These are phyloP conservation scores for Lodderomyces jiufengensis DNA, from an alignment of 1,139 yeast species.

Conservation along the genomic window DNA sequence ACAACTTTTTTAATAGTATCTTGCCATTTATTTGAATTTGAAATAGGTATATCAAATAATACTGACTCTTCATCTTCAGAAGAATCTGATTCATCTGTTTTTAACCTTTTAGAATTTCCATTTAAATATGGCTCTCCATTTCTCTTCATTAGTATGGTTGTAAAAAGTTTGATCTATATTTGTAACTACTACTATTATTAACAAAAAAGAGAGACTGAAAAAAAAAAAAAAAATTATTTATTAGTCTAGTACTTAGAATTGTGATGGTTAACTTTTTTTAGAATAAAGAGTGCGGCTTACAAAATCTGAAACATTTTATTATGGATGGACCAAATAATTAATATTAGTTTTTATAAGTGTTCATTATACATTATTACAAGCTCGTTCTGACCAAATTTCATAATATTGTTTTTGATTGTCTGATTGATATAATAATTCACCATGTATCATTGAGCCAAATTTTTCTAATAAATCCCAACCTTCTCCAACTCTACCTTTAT, in stretches of 20 bases:
- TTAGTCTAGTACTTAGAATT: neutral
- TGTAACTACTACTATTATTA: too few species aligned
- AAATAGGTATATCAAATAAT: slow-evolving; percentile 15
- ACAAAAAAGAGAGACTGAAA: neutral
- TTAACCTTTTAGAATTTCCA: slow-evolving; percentile 11
- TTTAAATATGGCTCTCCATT: slow-evolving; percentile 14
- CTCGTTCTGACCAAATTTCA: slow-evolving; percentile 26
- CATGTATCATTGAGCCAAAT: slow-evolving; percentile 38
- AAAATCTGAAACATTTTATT: too few species aligned
- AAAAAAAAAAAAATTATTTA: too few species aligned
- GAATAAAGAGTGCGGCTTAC: too few species aligned
- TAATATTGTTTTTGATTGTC: slow-evolving; percentile 29
- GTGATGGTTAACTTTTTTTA: slow-evolving; percentile 3
- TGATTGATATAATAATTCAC: slow-evolving; percentile 27
- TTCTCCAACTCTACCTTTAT: slow-evolving; percentile 28
- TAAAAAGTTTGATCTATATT: neutral
- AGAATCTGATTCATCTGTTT: slow-evolving; percentile 10
- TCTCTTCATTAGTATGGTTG: slow-evolving; percentile 15
- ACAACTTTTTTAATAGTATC: slow-evolving; percentile 79
- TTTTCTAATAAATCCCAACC: slow-evolving; percentile 30
- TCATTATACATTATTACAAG: too few species aligned
- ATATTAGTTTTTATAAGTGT: too few species aligned
- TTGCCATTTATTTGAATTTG: slow-evolving; percentile 55
- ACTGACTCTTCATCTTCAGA: slow-evolving; percentile 10
- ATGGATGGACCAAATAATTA: too few species aligned